These are phyloP conservation scores for Gossypium trilobum DNA, from an alignment of 441 rosid genomes.

Conservation along the genomic window DNA sequence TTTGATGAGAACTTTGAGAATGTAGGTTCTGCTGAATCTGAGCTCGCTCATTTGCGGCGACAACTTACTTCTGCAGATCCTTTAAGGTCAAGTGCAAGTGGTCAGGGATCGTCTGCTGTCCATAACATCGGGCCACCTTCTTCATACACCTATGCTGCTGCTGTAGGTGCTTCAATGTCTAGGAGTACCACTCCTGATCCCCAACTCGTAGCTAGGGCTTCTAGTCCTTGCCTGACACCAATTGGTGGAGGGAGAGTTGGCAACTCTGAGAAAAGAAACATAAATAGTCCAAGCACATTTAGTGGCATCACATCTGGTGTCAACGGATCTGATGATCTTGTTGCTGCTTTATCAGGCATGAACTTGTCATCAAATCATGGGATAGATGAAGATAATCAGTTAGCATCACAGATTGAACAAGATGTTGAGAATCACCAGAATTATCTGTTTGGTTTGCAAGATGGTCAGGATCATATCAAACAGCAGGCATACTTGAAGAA, in stretches of 20 bases:
- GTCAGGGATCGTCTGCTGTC: constrained; percentile 33
- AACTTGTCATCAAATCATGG: constrained; percentile 41
- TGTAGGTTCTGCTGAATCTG: constrained; percentile 39
- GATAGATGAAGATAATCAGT: constrained; percentile 34
- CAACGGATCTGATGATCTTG: constrained; percentile 47
- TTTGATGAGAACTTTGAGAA: constrained; percentile 53
- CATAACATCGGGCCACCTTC: constrained; percentile 42
- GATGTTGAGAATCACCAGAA: constrained; percentile 46
- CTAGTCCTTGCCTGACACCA: constrained; percentile 79
- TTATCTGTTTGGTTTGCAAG: constrained; percentile 49
- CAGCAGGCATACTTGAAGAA: constrained; percentile 40
- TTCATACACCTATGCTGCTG: constrained; percentile 73
- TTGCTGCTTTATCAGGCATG: constrained; percentile 58
- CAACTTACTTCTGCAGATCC: constrained; percentile 35
- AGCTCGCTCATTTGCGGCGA: constrained; percentile 40
- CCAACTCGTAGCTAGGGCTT: constrained; percentile 62
- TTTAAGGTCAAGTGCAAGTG: constrained; percentile 29
- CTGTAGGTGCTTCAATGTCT: constrained; percentile 65
- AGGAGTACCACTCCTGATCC: constrained; percentile 85
- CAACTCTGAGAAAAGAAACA: constrained; percentile 54
- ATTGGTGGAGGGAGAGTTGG: constrained; percentile 67
- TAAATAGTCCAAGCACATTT: constrained; percentile 39
- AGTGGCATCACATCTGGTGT: constrained; percentile 42
- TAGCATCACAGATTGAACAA: constrained; percentile 32
- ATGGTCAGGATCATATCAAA: constrained; percentile 38